phyloP scores from a whole-genome alignment of 768 basidiomycete genomes.

The Coprinopsis sp. region DNA sequence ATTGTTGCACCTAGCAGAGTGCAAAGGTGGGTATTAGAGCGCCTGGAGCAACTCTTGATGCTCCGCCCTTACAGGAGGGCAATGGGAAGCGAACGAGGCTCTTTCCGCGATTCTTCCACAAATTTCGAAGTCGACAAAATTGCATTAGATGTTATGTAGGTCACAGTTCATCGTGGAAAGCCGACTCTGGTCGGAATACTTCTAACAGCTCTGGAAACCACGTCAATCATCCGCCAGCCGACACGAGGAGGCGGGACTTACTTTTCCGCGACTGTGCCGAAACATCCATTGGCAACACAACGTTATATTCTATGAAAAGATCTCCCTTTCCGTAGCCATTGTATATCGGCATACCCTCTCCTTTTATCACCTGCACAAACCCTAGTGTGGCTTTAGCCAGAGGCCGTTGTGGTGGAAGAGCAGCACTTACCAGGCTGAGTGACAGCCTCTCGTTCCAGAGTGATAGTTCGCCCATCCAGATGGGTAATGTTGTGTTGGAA shows the following conservation, averaged over 20 bases:
- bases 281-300: slow-evolving; percentile 79
- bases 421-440: slow-evolving; percentile 79
- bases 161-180: slow-evolving; percentile 2
- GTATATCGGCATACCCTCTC: slow-evolving; percentile 85
- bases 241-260: slow-evolving; percentile 39
- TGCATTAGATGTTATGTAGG: background rate
- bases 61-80: too few species aligned
- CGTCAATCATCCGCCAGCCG: background rate
- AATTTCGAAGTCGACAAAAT: background rate
- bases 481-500: slow-evolving; percentile 90
- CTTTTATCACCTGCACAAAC: slow-evolving; percentile 78
- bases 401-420: background rate
- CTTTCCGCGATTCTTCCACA: background rate
- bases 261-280: slow-evolving; percentile 65
- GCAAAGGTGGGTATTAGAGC: background rate
- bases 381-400: slow-evolving; percentile 37
- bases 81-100: too few species aligned
- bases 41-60: background rate
- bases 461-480: slow-evolving; percentile 80
- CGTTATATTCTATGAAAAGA: slow-evolving; percentile 89
- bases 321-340: slow-evolving; percentile 63
- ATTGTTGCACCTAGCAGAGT: background rate
- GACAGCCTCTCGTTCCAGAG: slow-evolving; percentile 66
- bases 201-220: background rate
- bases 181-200: background rate